Evolutionary conservation across 306 rosid species (phyloP).

Genomic region (Pueraria montana): DNA sequence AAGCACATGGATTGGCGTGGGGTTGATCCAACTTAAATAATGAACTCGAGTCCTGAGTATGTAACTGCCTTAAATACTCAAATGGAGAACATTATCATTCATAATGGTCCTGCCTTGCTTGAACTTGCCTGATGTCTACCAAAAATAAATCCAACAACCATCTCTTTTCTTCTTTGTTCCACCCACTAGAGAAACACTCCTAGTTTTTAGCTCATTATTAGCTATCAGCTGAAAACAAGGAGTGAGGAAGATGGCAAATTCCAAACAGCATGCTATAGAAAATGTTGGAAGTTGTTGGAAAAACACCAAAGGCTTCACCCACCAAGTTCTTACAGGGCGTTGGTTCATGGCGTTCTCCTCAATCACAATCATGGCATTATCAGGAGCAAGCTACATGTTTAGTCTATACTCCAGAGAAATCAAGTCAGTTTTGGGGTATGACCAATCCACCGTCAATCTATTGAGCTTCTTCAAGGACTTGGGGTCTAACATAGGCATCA

Average conservation of each 20-base stretch:
- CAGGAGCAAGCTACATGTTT: constrained; percentile 63
- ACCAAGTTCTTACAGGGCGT: constrained; percentile 49
- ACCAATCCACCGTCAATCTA: constrained; percentile 54
- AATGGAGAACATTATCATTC: too few species aligned
- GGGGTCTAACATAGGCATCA: constrained; percentile 52
- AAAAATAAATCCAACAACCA: too few species aligned
- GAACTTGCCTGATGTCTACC: too few species aligned
- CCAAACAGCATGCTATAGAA: background rate
- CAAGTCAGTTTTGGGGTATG: constrained; percentile 53
- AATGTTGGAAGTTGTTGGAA: background rate
- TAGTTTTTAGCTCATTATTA: too few species aligned
- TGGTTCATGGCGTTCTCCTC: constrained; percentile 60
- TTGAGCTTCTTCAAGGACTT: constrained; percentile 55
- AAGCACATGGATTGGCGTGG: too few species aligned
- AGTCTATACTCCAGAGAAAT: constrained; percentile 57
- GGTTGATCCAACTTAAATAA: too few species aligned
- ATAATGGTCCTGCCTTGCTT: too few species aligned
- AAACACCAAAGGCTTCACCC: constrained; percentile 2
- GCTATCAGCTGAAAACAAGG: background rate
- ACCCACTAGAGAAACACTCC: too few species aligned
- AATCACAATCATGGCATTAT: constrained; percentile 52
- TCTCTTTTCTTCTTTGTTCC: too few species aligned
- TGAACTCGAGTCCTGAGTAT: too few species aligned
- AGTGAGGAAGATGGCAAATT: constrained; percentile 28
- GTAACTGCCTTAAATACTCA: too few species aligned